Evolutionary conservation across 345 rosid species (phyloP).

Genomic region (Eucalyptus dawsonii): DNA sequence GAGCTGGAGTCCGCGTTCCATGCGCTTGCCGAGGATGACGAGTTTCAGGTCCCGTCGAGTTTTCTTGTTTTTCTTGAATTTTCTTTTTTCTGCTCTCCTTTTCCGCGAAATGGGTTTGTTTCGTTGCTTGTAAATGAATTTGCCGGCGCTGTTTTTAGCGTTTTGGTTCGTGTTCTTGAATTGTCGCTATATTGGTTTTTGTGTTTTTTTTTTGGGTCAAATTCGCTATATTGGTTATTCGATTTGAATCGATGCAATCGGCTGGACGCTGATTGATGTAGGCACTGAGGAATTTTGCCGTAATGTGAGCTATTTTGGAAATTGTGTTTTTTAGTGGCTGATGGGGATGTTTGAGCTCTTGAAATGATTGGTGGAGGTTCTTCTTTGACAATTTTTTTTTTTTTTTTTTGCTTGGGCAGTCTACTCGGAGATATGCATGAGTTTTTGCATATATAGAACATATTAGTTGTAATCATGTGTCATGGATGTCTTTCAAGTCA

Average conservation of each 20-base stretch:
- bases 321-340: background rate
- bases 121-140: background rate
- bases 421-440: background rate
- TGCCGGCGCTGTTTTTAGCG: background rate
- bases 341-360: background rate
- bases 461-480: background rate
- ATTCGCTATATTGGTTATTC: background rate
- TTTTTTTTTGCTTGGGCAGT: background rate
- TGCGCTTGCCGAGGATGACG: conserved; percentile 43
- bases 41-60: conserved; percentile 45
- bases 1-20: conserved; percentile 74
- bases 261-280: background rate
- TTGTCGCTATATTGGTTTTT: background rate
- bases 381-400: background rate
- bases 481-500: background rate
- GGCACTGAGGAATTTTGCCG: background rate
- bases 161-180: background rate
- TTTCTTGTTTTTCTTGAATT: background rate
- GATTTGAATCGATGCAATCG: background rate
- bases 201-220: too few species aligned
- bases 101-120: background rate
- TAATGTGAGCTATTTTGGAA: background rate
- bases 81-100: background rate
- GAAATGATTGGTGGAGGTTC: background rate
- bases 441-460: background rate